These are phyloP conservation scores for Tricladium varicosporioides DNA, from an alignment of 2,329 filamentous ascomycete species.

Conservation along the genomic window DNA sequence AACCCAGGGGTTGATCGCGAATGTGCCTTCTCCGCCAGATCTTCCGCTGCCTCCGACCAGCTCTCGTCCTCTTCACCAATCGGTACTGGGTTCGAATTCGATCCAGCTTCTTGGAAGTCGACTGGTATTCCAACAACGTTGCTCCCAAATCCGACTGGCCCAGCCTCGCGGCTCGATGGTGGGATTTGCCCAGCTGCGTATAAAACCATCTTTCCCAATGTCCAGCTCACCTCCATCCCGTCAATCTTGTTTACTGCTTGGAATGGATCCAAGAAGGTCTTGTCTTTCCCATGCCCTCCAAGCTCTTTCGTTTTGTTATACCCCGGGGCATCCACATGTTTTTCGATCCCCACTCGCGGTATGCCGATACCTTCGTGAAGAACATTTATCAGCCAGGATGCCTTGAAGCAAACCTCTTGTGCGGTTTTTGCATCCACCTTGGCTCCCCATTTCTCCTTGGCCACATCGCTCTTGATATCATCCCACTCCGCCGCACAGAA, in stretches of 20 bases:
- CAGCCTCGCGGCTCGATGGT: conserved; percentile 52
- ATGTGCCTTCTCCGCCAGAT: conserved; percentile 64
- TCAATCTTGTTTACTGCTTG: conserved; percentile 91
- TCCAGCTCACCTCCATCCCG: conserved; percentile 93
- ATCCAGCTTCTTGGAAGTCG: conserved; percentile 84
- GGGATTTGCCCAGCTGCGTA: conserved; percentile 90
- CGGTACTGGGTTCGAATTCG: conserved; percentile 37
- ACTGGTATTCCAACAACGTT: conserved; percentile 63
- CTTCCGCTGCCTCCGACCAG: conserved; percentile 51
- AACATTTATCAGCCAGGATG: conserved; percentile 95
- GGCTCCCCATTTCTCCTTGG: conserved; percentile 67
- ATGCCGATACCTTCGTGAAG: conserved; percentile 95
- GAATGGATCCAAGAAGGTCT: conserved; percentile 80
- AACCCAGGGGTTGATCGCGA: conserved; percentile 71
- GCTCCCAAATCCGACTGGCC: conserved; percentile 90
- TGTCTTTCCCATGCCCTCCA: conserved; percentile 65
- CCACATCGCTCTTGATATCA: conserved; percentile 66
- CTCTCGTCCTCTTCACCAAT: conserved; percentile 52
- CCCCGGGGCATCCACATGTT: conserved; percentile 40
- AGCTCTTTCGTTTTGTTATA: conserved; percentile 73
- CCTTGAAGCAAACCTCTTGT: conserved; percentile 92
- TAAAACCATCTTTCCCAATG: conserved; percentile 90
- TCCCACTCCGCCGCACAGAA: conserved; percentile 87
- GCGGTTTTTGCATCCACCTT: conserved; percentile 74
- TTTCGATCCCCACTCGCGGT: conserved; percentile 78